Conservation (phyloP, 148 eudicot genomes). For the Rhododendron ovatum region DNA sequence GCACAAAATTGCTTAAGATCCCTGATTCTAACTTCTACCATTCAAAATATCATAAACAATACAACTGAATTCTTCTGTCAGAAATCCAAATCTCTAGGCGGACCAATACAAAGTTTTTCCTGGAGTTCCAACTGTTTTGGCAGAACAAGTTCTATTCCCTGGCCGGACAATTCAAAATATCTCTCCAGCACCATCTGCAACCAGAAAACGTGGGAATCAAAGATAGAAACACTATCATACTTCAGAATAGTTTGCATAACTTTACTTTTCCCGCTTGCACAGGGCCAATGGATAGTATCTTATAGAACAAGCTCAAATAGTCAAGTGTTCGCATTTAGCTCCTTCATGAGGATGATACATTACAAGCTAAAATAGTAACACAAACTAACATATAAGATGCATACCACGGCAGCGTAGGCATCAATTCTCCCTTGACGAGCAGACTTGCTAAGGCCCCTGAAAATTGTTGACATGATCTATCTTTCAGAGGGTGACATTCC, state of each 20-base stretch:
- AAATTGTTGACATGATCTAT: background rate
- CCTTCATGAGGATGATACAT: background rate
- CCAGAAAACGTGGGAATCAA: background rate
- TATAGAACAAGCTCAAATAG: background rate
- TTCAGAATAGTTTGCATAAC: background rate
- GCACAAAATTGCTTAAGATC: background rate
- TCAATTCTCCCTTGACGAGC: conserved; percentile 38
- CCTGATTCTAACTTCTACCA: background rate
- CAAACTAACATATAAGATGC: background rate
- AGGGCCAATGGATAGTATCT: background rate
- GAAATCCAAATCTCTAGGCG: conserved; percentile 35
- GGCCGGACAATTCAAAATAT: conserved; percentile 58
- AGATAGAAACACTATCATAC: background rate
- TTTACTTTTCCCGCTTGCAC: background rate
- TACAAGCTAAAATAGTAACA: background rate
- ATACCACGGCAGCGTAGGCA: conserved; percentile 51
- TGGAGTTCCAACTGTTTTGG: conserved; percentile 76
- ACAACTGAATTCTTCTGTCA: background rate
- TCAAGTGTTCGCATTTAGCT: background rate
- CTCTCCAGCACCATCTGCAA: conserved; percentile 82
- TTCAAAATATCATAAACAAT: background rate
- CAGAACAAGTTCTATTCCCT: conserved; percentile 63
- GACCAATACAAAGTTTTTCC: conserved; percentile 62
- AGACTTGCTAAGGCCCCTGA: conserved; percentile 42
- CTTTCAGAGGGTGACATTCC: background rate